Evolutionary conservation across 2,329 filamentous ascomycete species (phyloP), one percentile per base, ranked within the genome.

Genomic region (Monilinia aucupariae): DNA sequence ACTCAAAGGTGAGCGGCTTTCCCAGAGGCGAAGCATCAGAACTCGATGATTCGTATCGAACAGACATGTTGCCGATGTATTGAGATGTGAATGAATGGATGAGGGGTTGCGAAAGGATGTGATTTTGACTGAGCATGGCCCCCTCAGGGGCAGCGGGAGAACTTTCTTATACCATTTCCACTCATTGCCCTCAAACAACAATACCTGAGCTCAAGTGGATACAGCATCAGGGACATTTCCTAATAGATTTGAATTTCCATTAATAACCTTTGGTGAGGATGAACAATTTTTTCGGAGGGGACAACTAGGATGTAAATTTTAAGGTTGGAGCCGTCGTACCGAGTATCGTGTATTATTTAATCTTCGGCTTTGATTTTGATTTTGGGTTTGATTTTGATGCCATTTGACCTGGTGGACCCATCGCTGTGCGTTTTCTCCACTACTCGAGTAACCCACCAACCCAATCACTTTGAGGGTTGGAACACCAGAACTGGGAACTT

Each of bases 1-100:
- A 82, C 32, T 75, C 73, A 65, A 82, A 82, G 22, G 75, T 71
- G 53, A 84, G 74, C 12, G 81, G 79, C 67, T 77, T 67, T 15
- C 73, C 79, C 22, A 84, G 72, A 0, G 78, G 75, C 3, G 69
- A 68, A 50, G 67, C 65, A 64, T 72, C 69, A 25, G 50, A 62
- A 56, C 41, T 67, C 8, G 69, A 66, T 37, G 71, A 72, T 61
- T 65, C 45, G 48, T 71, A 71, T 64, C 70, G 64, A 55, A 65
- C 48, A 41, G 66, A 50, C 68, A 71, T 71, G 62, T 8, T 67
- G 66, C 27, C n/a, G 12, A n/a, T 48, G 37, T 49, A 37, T 13
- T 56, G 3, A 25, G 10, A 27, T 48, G 45, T 12, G 5, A 10
- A 25, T 32, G 13, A 20, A 9, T 9, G 25, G 12, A 30, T 3